phyloP scores from a whole-genome alignment of 495 filamentous ascomycete genomes.

The Xylaria palmicola region DNA sequence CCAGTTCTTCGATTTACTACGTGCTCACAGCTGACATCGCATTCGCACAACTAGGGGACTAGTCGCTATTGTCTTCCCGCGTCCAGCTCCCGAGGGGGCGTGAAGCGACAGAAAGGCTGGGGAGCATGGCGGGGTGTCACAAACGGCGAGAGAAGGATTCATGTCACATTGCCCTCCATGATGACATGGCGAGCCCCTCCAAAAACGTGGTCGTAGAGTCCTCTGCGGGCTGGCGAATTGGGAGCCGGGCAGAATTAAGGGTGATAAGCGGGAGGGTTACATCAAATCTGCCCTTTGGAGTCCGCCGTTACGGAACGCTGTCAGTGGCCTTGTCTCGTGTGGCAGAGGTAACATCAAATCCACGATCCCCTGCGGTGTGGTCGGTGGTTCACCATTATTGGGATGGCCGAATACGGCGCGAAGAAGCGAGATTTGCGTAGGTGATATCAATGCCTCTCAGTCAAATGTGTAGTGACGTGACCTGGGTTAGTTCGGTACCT shows the following conservation, averaged over 20 bases:
- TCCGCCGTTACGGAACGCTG: conserved; percentile 1
- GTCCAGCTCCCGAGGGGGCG: conserved; percentile 2
- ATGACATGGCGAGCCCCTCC: background rate
- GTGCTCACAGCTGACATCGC: no score
- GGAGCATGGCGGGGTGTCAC: background rate
- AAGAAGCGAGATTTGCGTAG: conserved; percentile 1
- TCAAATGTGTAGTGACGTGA: background rate
- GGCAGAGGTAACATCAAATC: background rate
- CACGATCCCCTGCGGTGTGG: background rate
- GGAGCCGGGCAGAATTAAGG: background rate
- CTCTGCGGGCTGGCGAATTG: background rate
- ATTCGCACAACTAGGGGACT: no score
- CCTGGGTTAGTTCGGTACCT: no score
- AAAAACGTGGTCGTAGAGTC: background rate
- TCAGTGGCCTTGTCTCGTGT: conserved; percentile 6
- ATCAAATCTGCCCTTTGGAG: conserved; percentile 1
- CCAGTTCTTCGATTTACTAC: no score
- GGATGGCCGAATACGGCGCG: background rate
- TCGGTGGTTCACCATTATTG: no score
- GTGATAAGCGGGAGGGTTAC: background rate
- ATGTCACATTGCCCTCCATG: conserved; percentile 7
- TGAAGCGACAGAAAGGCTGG: background rate
- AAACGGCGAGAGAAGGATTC: background rate
- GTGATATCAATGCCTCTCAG: background rate
- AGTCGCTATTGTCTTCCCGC: background rate